Percentiles rank a stretch among this genome's conserved stretches.
These are phyloP conservation scores for Sphagnum fallax DNA, from an alignment of 228 moss, liverwort and hornwort genomes.

Conservation along the genomic window DNA sequence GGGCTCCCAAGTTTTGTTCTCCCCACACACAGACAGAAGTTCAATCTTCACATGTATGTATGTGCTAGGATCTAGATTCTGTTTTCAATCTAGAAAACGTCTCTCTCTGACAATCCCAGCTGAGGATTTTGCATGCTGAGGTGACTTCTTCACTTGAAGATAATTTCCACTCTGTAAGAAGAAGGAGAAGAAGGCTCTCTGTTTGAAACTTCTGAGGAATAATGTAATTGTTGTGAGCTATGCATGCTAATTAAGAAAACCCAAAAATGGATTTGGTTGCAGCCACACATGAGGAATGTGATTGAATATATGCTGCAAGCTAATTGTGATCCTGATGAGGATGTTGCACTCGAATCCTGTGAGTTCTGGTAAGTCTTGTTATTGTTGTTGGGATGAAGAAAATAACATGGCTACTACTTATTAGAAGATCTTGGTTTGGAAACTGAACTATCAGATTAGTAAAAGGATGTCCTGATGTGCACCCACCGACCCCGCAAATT, in stretches of 20 bases:
- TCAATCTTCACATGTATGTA: background rate
- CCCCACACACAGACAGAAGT: background rate
- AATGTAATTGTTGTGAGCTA: too few relatives aligned
- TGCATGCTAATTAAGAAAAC: background rate
- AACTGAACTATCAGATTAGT: background rate
- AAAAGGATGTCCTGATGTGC: background rate
- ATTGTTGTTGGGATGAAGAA: background rate
- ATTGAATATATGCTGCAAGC: conserved; percentile 99
- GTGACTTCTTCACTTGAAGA: background rate
- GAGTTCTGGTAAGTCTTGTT: conserved; percentile 75
- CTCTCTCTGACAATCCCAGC: background rate
- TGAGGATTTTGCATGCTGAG: background rate
- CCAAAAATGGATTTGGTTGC: conserved; percentile 19
- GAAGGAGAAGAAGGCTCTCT: background rate
- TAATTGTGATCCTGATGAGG: conserved; percentile 87
- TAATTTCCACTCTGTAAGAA: background rate
- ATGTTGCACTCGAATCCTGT: conserved; percentile 93
- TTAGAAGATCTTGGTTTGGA: background rate
- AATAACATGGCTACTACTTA: background rate
- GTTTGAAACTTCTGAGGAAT: background rate
- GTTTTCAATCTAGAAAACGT: background rate
- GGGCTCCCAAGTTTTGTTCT: background rate
- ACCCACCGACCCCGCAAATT: background rate
- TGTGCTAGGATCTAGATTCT: too few relatives aligned
- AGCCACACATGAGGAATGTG: conserved; percentile 96